Evolutionary conservation across 139 green algal genomes (phyloP), one percentile per base, ranked within the genome.

Genomic region (Zygnema circumcarinatum): DNA sequence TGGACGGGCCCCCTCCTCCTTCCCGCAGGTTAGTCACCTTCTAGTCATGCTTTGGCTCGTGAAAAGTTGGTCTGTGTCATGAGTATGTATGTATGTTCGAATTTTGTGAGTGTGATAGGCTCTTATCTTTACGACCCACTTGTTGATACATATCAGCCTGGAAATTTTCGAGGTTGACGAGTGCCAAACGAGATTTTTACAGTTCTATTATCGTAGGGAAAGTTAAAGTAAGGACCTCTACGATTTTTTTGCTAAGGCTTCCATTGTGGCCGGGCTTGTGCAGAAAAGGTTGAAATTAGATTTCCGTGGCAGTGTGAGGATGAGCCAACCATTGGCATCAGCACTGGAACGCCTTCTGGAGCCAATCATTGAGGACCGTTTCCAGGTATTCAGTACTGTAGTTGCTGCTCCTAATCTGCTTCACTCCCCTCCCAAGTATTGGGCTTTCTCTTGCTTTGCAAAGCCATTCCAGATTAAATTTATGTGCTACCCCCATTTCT

Each of bases 301-400:
- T n/a, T n/a, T n/a, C n/a, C n/a, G n/a, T n/a, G n/a, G n/a, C n/a
- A n/a, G n/a, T n/a, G n/a, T n/a, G n/a, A n/a, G n/a, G n/a, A n/a
- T n/a, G n/a, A n/a, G n/a, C n/a, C n/a, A n/a, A n/a, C n/a, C n/a
- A n/a, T n/a, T n/a, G n/a, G n/a, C n/a, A n/a, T n/a, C n/a, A n/a
- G n/a, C n/a, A n/a, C n/a, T n/a, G n/a, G n/a, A n/a, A n/a, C n/a
- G n/a, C n/a, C n/a, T n/a, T n/a, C n/a, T n/a, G n/a, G 94, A 96
- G 31, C 95, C 95, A 0, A 20, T 95, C 38, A 82, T 92, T 21
- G 96, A 98, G 92, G 96, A 98, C 89, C 81, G 96, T 22, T 79
- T 96, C 36, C 92, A 87, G 80, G 73, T 38, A 25, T 22, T 80
- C 21, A 21, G 21, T 33, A 47, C 1, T 0, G 38, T 38, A 22